These are phyloP conservation scores for Verticillium longisporum DNA, from an alignment of 2,329 filamentous ascomycete genomes.

Conservation along the genomic window DNA sequence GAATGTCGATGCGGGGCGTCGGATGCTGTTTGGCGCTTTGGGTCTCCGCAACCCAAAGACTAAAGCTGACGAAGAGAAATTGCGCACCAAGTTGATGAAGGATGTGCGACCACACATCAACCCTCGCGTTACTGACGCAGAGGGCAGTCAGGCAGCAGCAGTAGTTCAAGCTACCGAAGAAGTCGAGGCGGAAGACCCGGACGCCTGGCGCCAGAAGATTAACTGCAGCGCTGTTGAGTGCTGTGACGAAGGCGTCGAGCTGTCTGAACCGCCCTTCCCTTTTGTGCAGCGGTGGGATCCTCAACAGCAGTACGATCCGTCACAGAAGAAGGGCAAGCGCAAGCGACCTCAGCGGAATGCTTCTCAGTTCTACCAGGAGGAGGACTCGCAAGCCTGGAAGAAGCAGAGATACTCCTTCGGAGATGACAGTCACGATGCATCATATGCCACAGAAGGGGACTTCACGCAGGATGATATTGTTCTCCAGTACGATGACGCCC, in stretches of 20 bases:
- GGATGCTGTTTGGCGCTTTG: constrained; percentile 66
- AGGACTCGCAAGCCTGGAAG: constrained; percentile 7
- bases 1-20: constrained; percentile 53
- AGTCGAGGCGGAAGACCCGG: constrained; percentile 37
- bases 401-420: constrained; percentile 17
- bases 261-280: constrained; percentile 78
- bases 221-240: constrained; percentile 78
- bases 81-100: constrained; percentile 53
- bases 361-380: constrained; percentile 30
- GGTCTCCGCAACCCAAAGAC: constrained; percentile 63
- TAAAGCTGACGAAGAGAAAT: constrained; percentile 59
- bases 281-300: constrained; percentile 87
- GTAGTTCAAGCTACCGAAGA: constrained; percentile 4
- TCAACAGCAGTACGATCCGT: constrained; percentile 49
- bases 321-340: constrained; percentile 34
- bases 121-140: constrained; percentile 21
- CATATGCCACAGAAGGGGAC: constrained; percentile 13
- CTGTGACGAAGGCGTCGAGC: constrained; percentile 57
- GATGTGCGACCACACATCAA: constrained; percentile 31
- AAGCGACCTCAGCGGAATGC: constrained; percentile 41
- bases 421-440: constrained; percentile 20
- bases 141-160: constrained; percentile 5
- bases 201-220: constrained; percentile 70
- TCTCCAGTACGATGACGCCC: constrained; percentile 32
- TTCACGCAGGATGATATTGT: constrained; percentile 20